A percentile compares a stretch with the other conserved stretches of the same genome.
Evolutionary conservation across 1,139 yeast genomes (phyloP).

Genomic region (Kurtzmaniella quercitrusa): DNA sequence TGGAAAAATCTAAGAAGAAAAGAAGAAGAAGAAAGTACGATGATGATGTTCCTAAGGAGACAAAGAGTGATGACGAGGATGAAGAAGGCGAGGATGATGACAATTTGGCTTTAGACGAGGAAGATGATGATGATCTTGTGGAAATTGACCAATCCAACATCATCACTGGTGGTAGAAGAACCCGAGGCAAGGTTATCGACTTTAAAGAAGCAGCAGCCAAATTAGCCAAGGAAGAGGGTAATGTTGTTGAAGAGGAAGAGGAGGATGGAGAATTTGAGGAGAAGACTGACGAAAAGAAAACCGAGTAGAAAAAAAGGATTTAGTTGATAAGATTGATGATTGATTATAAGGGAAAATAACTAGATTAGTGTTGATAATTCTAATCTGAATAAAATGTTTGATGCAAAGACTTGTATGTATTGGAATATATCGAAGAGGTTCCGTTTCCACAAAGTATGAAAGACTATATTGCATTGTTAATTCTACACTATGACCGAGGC

Average conservation of each 20-base stretch:
- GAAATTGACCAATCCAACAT: slow-evolving; percentile 86
- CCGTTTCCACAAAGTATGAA: too few relatives aligned
- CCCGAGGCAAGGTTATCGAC: slow-evolving; percentile 86
- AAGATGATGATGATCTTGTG: slow-evolving; percentile 74
- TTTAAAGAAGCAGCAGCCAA: slow-evolving; percentile 81
- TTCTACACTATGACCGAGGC: background rate
- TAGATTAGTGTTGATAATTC: too few relatives aligned
- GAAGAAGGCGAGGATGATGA: slow-evolving; percentile 41
- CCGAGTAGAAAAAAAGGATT: background rate
- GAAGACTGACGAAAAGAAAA: slow-evolving; percentile 3
- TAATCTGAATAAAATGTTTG: too few relatives aligned
- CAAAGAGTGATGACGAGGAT: slow-evolving; percentile 44
- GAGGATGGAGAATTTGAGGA: slow-evolving; percentile 34
- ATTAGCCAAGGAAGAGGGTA: slow-evolving; percentile 49
- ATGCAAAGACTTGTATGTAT: too few relatives aligned
- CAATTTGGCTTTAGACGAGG: slow-evolving; percentile 52
- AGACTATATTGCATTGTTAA: too few relatives aligned
- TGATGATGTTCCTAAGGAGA: slow-evolving; percentile 44
- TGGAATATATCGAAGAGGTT: too few relatives aligned
- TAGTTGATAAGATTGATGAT: too few relatives aligned
- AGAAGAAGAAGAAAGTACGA: slow-evolving; percentile 43
- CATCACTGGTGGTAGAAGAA: slow-evolving; percentile 80
- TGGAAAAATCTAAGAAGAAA: slow-evolving; percentile 28
- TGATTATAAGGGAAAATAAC: too few relatives aligned
- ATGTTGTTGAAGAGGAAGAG: slow-evolving; percentile 44